Evolutionary conservation across 352 stramenopile genomes (phyloP).

Genomic region (Phytophthora aleatoria): DNA sequence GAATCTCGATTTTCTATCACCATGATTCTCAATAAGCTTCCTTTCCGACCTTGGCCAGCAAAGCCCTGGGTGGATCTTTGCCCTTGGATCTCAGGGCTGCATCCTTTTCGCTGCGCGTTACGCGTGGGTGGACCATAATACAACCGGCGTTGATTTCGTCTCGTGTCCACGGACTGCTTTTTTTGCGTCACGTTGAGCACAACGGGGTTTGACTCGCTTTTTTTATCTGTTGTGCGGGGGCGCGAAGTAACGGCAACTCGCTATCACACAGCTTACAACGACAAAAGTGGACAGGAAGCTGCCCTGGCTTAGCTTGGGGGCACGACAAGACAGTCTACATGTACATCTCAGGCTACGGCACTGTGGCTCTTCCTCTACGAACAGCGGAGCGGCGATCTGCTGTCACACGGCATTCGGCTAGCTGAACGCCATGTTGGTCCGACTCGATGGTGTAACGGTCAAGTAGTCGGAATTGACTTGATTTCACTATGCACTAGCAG

Average conservation of each 20-base stretch:
- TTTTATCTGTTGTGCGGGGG: conserved; percentile 1
- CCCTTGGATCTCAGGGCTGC: conserved; percentile 23
- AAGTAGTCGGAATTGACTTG: conserved; percentile 30
- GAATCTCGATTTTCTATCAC: conserved; percentile 15
- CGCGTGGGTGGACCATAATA: conserved; percentile 12
- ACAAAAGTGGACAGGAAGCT: conserved; percentile 33
- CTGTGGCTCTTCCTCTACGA: conserved; percentile 30
- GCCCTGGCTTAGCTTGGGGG: conserved; percentile 13
- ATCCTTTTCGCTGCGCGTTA: conserved; percentile 27
- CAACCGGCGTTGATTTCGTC: conserved; percentile 17
- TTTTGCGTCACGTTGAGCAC: not conserved
- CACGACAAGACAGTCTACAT: conserved; percentile 5
- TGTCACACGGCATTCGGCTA: conserved; percentile 39
- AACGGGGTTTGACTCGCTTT: conserved; percentile 5
- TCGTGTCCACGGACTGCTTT: conserved; percentile 11
- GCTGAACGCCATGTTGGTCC: conserved; percentile 26
- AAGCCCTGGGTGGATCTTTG: conserved; percentile 12
- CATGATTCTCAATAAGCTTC: not conserved
- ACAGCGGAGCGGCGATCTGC: conserved; percentile 22
- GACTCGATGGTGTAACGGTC: conserved; percentile 28
- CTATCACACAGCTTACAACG: conserved; percentile 8
- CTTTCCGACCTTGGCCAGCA: too few relatives aligned
- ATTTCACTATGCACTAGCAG: conserved; percentile 19
- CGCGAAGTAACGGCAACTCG: conserved; percentile 25
- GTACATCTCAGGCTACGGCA: conserved; percentile 22